Evolutionary conservation across 306 rosid genomes (phyloP).

Genomic region (Betula pendula): DNA sequence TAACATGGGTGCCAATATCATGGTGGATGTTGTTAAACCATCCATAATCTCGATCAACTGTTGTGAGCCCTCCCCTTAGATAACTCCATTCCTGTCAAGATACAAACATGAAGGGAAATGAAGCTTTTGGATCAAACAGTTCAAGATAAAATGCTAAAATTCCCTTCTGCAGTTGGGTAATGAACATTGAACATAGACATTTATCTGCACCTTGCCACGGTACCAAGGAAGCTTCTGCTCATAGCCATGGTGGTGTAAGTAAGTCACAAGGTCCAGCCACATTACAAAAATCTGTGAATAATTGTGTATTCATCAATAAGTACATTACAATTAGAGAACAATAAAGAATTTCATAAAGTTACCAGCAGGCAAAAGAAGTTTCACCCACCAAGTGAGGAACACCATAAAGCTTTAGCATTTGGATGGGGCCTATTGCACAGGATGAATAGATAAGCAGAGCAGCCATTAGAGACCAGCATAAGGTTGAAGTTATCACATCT

Average conservation of each 20-base stretch:
- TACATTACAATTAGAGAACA: neutral
- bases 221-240: constrained; percentile 92
- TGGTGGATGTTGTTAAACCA: constrained; percentile 84
- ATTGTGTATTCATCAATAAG: neutral
- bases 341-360: neutral
- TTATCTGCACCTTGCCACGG: constrained; percentile 71
- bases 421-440: constrained; percentile 49
- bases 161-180: neutral
- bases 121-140: neutral
- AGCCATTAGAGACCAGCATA: constrained; percentile 68
- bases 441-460: constrained; percentile 50
- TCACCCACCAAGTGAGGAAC: constrained; percentile 77
- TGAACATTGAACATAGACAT: neutral
- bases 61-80: constrained; percentile 87
- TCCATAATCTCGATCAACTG: constrained; percentile 92
- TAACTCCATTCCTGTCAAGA: constrained; percentile 81
- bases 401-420: constrained; percentile 61
- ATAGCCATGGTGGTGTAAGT: constrained; percentile 93
- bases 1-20: constrained; percentile 98
- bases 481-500: constrained; percentile 64
- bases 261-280: constrained; percentile 95
- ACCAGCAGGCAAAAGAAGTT: neutral
- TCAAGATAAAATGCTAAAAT: neutral
- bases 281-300: constrained; percentile 58
- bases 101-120: neutral